Base-by-base conservation (phyloP, 2,329 filamentous ascomycete species). In the Fusarium miscanthi region DNA sequence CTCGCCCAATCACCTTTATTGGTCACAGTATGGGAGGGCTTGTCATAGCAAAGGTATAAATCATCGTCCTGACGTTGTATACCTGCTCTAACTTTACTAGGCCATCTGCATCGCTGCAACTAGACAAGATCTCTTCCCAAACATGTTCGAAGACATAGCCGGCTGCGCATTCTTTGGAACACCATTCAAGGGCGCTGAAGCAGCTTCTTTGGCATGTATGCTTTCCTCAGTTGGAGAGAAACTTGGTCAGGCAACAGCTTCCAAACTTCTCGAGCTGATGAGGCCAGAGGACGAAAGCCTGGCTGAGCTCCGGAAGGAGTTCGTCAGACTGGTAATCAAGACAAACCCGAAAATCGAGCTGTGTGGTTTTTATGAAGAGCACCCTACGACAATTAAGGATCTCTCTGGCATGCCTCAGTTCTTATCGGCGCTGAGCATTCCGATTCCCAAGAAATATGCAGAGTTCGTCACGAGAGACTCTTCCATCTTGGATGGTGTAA, bases 11-110 rank as follows among this genome's bases (percentile, higher is more conserved):
- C 14, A 79, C 84, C 1, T 83, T 85, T 40, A 81, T 85, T 19
- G 83, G 82, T 1, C 83, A 84, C 41, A 83, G 82, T 25, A 85
- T 85, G 83, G 83, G 83, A 13, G 83, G 83, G 11, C 75, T 85
- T 10, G 83, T 85, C 2, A 79, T 85, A 37, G 82, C 83, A 16
- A 84, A 85, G 70, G 83, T 81, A 19, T 61, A 58, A 27, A 13
- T 4, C 4, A 13, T 12, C 3, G 3, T 11, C 10, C 6, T 23
- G 19, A 1, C 3, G 27, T 7, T 21, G 5, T 11, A 11, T 8
- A 33, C 17, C 14, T 30, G 33, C 10, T 37, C 61, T 74, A 1
- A 74, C 14, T 12, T 4, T 17, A 12, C 5, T 8, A 75, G 73
- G 73, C 73, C 3, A 45, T 81, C 17, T 76, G 68, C 4, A 69